Conservation (phyloP, 768 basidiomycete genomes). For the Leccinum longicurvipes region DNA sequence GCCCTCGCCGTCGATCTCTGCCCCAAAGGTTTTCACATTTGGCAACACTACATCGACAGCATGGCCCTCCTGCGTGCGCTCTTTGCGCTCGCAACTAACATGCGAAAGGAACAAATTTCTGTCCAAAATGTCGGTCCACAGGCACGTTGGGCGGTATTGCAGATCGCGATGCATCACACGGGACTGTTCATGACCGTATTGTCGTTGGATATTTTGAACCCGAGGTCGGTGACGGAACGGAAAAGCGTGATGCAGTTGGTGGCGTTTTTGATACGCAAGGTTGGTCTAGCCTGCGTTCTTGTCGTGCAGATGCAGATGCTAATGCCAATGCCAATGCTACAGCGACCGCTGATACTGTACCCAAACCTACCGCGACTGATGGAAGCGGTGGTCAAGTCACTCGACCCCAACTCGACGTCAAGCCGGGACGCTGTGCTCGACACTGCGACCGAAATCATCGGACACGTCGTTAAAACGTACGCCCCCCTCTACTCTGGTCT, state of each 20-base stretch:
- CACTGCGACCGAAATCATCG: constrained; percentile 90
- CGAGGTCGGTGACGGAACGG: constrained; percentile 69
- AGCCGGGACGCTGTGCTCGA: constrained; percentile 84
- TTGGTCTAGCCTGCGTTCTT: constrained; percentile 21
- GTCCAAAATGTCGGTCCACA: constrained; percentile 69
- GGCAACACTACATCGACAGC: constrained; percentile 92
- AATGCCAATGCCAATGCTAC: background rate
- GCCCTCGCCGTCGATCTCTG: constrained; percentile 85
- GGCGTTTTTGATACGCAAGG: constrained; percentile 91
- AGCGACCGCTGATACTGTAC: constrained; percentile 85
- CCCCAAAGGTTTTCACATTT: constrained; percentile 86
- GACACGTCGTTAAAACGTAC: constrained; percentile 91
- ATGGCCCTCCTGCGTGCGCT: constrained; percentile 84
- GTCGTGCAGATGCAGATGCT: background rate
- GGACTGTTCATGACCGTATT: constrained; percentile 93
- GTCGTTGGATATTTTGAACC: constrained; percentile 82
- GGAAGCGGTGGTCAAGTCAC: constrained; percentile 93
- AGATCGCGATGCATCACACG: constrained; percentile 80
- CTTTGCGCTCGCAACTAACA: constrained; percentile 73
- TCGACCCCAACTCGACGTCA: constrained; percentile 83
- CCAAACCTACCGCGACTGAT: constrained; percentile 80
- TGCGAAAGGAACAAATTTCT: constrained; percentile 65
- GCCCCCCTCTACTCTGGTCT: constrained; percentile 18
- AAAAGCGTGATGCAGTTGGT: constrained; percentile 91
- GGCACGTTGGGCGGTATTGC: constrained; percentile 79